Evolutionary conservation across 805 yeast species (phyloP).

Genomic region (Metschnikowia dekortorum): DNA sequence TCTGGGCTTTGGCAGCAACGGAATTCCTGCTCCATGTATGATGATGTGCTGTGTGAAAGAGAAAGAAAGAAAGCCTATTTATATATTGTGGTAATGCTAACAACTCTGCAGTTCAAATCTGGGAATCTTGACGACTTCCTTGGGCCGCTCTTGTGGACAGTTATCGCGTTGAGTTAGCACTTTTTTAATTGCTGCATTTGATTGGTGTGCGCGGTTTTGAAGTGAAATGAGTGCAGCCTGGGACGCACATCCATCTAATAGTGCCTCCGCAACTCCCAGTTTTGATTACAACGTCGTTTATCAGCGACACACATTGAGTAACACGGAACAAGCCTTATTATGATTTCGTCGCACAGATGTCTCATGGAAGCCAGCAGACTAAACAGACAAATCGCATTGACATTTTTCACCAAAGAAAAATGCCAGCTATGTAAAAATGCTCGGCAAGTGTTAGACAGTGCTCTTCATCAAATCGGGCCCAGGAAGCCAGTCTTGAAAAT

Average conservation of each 20-base stretch:
- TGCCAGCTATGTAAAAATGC: slow-evolving; percentile 71
- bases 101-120: not conserved
- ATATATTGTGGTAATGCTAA: not conserved
- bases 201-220: not conserved
- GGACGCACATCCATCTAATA: not conserved
- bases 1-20: not conserved
- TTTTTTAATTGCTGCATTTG: not conserved
- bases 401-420: slow-evolving; percentile 64
- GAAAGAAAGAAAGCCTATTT: slow-evolving; percentile 1
- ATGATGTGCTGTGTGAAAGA: not conserved
- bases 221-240: not conserved
- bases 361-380: slow-evolving; percentile 1
- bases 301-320: not conserved
- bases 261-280: not conserved
- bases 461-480: slow-evolving; percentile 30
- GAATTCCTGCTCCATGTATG: not conserved
- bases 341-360: slow-evolving; percentile 6
- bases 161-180: not conserved
- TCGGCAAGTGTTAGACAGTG: slow-evolving; percentile 42
- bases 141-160: not conserved
- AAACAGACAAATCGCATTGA: slow-evolving; percentile 26
- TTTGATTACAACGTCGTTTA: not conserved
- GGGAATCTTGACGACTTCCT: not conserved
- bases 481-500: slow-evolving; percentile 31
- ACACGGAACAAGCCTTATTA: not conserved